Conservation (phyloP, 1,139 yeast genomes). For the Saccharomyces pastorianus region DNA sequence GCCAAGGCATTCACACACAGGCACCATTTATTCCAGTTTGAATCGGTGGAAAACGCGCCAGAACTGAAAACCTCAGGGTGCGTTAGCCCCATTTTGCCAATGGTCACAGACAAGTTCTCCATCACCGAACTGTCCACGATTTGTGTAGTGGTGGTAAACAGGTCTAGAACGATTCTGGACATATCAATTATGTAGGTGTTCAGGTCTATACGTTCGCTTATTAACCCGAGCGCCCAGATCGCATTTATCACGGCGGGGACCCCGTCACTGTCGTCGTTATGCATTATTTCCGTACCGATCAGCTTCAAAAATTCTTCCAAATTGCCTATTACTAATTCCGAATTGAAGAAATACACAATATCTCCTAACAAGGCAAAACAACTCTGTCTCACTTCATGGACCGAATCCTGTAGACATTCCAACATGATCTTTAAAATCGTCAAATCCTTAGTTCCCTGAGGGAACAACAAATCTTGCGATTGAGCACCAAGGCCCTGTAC, state of each 20-base stretch:
- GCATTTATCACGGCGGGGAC: conserved; percentile 77
- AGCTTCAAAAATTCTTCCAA: conserved; percentile 50
- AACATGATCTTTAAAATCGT: conserved; percentile 58
- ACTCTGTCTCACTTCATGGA: conserved; percentile 83
- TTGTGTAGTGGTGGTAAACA: conserved; percentile 46
- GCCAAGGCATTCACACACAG: conserved; percentile 20
- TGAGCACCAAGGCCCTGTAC: conserved; percentile 77
- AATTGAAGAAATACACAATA: conserved; percentile 50
- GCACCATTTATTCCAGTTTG: conserved; percentile 27
- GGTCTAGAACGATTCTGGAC: conserved; percentile 54
- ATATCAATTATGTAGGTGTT: conserved; percentile 56
- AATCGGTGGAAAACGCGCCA: conserved; percentile 25
- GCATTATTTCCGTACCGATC: conserved; percentile 56
- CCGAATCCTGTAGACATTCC: conserved; percentile 67
- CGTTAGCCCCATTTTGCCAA: conserved; percentile 74
- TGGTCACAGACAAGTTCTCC: conserved; percentile 86
- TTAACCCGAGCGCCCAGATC: conserved; percentile 88
- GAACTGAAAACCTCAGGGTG: conserved; percentile 55
- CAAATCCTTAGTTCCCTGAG: conserved; percentile 23
- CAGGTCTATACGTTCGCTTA: conserved; percentile 56
- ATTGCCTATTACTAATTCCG: conserved; percentile 30
- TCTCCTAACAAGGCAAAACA: conserved; percentile 90
- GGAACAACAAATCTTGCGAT: conserved; percentile 49
- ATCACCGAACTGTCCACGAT: conserved; percentile 43
- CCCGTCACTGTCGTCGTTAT: conserved; percentile 34